These are phyloP conservation scores for Ogataea pini DNA, from an alignment of 805 yeast genomes.

Conservation along the genomic window DNA sequence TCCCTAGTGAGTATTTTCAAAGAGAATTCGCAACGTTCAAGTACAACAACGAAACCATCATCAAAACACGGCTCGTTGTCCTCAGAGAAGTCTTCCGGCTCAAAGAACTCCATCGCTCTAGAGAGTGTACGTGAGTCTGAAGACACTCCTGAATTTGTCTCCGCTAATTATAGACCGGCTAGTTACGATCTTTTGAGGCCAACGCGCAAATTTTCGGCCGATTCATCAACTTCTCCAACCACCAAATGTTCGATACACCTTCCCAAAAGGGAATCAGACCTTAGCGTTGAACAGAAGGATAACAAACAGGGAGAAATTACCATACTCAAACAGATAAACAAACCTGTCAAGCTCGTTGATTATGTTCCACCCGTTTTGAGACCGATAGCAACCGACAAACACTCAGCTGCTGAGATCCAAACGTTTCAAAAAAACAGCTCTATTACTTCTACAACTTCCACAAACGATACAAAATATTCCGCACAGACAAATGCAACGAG, in stretches of 20 bases:
- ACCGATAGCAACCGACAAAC: constrained; percentile 34
- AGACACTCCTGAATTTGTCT: neutral
- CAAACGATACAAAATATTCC: constrained; percentile 8
- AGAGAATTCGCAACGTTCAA: constrained; percentile 11
- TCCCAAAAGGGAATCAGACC: neutral
- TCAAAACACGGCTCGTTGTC: constrained; percentile 5
- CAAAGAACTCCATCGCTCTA: constrained; percentile 19
- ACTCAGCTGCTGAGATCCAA: too few species aligned
- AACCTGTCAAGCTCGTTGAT: constrained; percentile 46
- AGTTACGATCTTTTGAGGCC: constrained; percentile 46
- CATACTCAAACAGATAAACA: constrained; percentile 43
- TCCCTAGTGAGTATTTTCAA: constrained; percentile 33
- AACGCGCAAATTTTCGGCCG: constrained; percentile 36
- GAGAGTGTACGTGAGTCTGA: constrained; percentile 24
- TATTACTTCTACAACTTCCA: constrained; percentile 15
- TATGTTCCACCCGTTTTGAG: constrained; percentile 56
- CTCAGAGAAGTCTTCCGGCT: neutral
- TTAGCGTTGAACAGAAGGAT: constrained; percentile 10
- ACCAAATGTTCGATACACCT: constrained; percentile 5
- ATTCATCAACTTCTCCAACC: constrained; percentile 14
- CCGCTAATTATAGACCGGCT: constrained; percentile 43
- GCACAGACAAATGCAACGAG: constrained; percentile 6
- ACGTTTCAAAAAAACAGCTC: constrained; percentile 5
- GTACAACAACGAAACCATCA: neutral
- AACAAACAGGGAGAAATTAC: constrained; percentile 9